phyloP scores from a whole-genome alignment of 1,284 basidiomycete genomes.

The Porodaedalea pini region DNA sequence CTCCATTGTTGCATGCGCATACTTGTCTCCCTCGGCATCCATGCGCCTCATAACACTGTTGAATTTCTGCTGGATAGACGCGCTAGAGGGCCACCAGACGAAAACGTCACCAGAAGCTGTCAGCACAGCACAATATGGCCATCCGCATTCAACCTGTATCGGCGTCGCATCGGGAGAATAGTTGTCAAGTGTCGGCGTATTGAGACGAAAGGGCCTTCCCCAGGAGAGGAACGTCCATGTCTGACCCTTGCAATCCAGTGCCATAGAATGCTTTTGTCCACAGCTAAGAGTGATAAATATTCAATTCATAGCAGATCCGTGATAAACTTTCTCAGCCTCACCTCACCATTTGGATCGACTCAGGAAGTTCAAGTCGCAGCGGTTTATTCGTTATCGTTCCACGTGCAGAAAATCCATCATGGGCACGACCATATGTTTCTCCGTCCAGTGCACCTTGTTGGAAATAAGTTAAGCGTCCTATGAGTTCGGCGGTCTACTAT shows the following conservation, averaged over 20 bases:
- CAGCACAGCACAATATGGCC: slow-evolving; percentile 69
- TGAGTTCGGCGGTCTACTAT: no score
- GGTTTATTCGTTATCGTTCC: slow-evolving; percentile 50
- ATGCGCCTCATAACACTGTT: slow-evolving; percentile 42
- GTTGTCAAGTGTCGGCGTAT: slow-evolving; percentile 46
- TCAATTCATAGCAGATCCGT: neutral
- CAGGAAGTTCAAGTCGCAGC: slow-evolving; percentile 53
- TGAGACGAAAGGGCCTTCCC: slow-evolving; percentile 67
- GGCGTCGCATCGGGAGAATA: slow-evolving; percentile 45
- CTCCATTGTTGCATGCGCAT: slow-evolving; percentile 34
- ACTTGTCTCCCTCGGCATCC: slow-evolving; percentile 39
- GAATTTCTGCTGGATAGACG: slow-evolving; percentile 37
- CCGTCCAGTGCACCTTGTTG: slow-evolving; percentile 60
- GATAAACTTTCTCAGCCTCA: slow-evolving; percentile 25
- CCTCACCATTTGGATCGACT: slow-evolving; percentile 60
- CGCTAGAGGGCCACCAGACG: slow-evolving; percentile 70
- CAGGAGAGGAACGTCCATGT: slow-evolving; percentile 75
- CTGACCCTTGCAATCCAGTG: slow-evolving; percentile 51
- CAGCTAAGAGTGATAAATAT: slow-evolving; percentile 49
- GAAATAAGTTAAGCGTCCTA: neutral
- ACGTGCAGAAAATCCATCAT: slow-evolving; percentile 56
- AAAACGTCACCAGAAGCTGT: slow-evolving; percentile 66
- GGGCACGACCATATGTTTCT: slow-evolving; percentile 35
- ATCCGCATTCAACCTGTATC: slow-evolving; percentile 75
- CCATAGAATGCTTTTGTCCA: slow-evolving; percentile 65